Evolutionary conservation across 305 asterid species (phyloP).

Genomic region (Fraxinus greggii): DNA sequence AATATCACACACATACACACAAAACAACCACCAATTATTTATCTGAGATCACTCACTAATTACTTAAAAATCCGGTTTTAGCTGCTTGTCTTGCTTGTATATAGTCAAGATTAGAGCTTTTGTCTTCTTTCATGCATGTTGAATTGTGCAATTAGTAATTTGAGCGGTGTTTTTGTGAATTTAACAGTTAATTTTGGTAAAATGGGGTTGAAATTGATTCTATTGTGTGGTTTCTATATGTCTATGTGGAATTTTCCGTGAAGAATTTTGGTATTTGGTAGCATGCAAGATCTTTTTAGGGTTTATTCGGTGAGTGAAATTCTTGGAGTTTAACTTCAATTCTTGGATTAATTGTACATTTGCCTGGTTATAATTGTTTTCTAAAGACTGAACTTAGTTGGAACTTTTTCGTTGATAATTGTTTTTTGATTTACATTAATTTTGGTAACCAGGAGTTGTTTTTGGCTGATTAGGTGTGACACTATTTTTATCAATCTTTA

Average conservation of each 20-base stretch:
- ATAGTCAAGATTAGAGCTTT: constrained; percentile 16
- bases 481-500: not conserved
- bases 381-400: constrained; percentile 22
- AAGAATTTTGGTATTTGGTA: constrained; percentile 29
- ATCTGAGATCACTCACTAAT: constrained; percentile 42
- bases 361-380: constrained; percentile 20
- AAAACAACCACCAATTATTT: constrained; percentile 28
- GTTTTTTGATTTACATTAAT: constrained; percentile 19
- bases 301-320: constrained; percentile 26
- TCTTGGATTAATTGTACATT: constrained; percentile 39
- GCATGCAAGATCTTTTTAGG: constrained; percentile 51
- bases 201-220: constrained; percentile 28
- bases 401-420: constrained; percentile 25
- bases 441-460: constrained; percentile 12
- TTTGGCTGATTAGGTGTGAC: constrained; percentile 8
- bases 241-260: constrained; percentile 17
- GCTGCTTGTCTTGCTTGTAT: constrained; percentile 30
- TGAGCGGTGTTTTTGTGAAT: constrained; percentile 29
- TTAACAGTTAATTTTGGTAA: constrained; percentile 30
- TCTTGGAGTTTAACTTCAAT: constrained; percentile 34
- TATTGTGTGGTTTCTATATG: constrained; percentile 18
- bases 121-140: constrained; percentile 22
- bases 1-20: constrained; percentile 20
- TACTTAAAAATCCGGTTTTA: constrained; percentile 21
- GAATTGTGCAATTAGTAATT: constrained; percentile 31